A percentile compares a stretch with the other conserved stretches of the same genome.
Evolutionary conservation across 2,329 filamentous ascomycete species (phyloP).

Genomic region (Mariannaea sp.): DNA sequence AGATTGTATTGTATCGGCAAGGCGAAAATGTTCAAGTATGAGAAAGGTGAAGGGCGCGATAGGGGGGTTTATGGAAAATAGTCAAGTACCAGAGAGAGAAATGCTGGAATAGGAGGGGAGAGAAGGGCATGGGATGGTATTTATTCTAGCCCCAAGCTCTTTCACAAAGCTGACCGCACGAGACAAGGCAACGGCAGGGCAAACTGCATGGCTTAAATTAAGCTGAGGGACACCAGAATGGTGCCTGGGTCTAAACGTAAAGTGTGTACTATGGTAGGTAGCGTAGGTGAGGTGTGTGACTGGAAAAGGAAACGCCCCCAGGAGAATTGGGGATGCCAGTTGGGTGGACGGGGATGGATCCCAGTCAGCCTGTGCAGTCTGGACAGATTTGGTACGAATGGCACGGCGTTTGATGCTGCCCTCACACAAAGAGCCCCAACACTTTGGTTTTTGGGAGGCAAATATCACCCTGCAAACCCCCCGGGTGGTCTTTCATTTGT

Average conservation of each 20-base stretch:
- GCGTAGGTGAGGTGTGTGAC: too few species aligned
- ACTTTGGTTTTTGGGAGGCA: too few species aligned
- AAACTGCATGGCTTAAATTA: background rate
- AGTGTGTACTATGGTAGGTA: too few species aligned
- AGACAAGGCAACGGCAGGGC: constrained; percentile 10
- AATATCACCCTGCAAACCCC: too few species aligned
- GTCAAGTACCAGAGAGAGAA: background rate
- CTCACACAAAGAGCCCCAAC: too few species aligned
- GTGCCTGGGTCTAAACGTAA: constrained; percentile 14
- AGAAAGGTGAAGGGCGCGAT: background rate
- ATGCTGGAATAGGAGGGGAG: background rate
- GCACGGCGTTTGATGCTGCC: too few species aligned
- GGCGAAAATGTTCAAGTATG: background rate
- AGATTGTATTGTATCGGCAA: background rate
- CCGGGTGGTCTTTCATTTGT: background rate
- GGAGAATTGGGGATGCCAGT: background rate
- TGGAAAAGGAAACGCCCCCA: constrained; percentile 16
- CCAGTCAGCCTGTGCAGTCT: background rate
- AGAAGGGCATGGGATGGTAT: constrained; percentile 14
- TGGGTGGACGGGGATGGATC: background rate
- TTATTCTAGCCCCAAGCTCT: constrained; percentile 14
- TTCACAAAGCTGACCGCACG: background rate
- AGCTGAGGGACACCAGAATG: constrained; percentile 1
- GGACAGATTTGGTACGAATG: too few species aligned
- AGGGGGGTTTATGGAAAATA: constrained; percentile 7